Percentiles rank a stretch among this genome's conserved stretches.
These are phyloP conservation scores for Colletotrichum tropicicola DNA, from an alignment of 2,329 filamentous ascomycete genomes.

Conservation along the genomic window DNA sequence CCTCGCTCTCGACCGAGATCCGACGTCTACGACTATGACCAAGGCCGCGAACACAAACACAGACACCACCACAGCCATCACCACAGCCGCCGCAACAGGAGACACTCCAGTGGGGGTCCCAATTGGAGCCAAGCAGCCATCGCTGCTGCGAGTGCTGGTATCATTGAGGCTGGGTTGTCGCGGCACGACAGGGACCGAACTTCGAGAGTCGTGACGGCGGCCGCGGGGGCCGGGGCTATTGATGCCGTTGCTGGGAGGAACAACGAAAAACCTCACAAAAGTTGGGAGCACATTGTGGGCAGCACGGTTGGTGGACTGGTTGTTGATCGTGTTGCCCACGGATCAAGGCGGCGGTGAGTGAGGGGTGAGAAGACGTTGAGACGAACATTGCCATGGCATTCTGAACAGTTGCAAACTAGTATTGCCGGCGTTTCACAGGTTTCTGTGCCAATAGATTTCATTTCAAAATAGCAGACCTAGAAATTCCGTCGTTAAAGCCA, in stretches of 20 bases:
- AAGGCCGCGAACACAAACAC: not conserved
- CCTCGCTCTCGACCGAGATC: not conserved
- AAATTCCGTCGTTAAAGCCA: too few species aligned
- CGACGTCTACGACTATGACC: not conserved
- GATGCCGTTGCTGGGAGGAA: constrained; percentile 10
- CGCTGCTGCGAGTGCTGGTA: constrained; percentile 18
- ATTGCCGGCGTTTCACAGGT: too few species aligned
- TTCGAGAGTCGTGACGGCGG: constrained; percentile 16
- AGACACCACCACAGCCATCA: not conserved
- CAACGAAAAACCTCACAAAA: constrained; percentile 3
- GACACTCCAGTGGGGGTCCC: not conserved
- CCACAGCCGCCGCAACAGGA: not conserved
- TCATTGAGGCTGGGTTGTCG: constrained; percentile 14
- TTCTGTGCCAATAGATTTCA: too few species aligned
- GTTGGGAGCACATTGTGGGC: constrained; percentile 8
- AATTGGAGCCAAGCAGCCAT: constrained; percentile 19
- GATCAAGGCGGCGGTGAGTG: not conserved
- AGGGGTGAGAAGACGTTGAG: not conserved
- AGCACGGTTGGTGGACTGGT: constrained; percentile 4
- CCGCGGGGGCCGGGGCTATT: constrained; percentile 12
- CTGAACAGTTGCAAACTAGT: too few species aligned
- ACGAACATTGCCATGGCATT: too few species aligned
- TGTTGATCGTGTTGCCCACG: constrained; percentile 10
- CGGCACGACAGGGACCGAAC: constrained; percentile 10
- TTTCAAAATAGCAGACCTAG: too few species aligned